Evolutionary conservation across 306 rosid genomes (phyloP).

Genomic region (Glycine soja): DNA sequence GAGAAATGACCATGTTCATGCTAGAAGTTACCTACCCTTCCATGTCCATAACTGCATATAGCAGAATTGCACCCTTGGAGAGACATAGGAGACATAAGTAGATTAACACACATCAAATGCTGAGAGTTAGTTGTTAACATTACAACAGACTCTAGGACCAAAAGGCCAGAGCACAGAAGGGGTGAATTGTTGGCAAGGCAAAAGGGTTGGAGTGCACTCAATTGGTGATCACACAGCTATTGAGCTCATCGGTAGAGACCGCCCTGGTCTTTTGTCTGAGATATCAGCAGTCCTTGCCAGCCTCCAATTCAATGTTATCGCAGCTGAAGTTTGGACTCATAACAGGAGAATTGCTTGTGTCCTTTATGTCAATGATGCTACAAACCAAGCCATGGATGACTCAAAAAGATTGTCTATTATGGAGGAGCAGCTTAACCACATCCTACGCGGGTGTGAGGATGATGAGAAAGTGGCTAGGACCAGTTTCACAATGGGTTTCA

Average conservation of each 20-base stretch:
- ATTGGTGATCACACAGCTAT: constrained; percentile 71
- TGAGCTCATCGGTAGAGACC: constrained; percentile 82
- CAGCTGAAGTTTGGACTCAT: constrained; percentile 94
- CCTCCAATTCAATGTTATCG: constrained; percentile 68
- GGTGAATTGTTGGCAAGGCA: constrained; percentile 62
- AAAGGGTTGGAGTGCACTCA: constrained; percentile 71
- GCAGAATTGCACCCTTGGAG: neutral
- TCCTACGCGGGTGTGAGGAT: constrained; percentile 65
- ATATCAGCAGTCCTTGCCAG: constrained; percentile 80
- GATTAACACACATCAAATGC: constrained; percentile 35
- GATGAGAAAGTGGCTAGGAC: constrained; percentile 69
- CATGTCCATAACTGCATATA: constrained; percentile 3
- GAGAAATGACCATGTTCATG: neutral
- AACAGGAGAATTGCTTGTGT: constrained; percentile 76
- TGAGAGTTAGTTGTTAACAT: constrained; percentile 52
- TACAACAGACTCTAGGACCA: constrained; percentile 83
- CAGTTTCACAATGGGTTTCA: constrained; percentile 73
- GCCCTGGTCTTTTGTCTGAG: constrained; percentile 86
- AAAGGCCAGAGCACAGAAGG: constrained; percentile 66
- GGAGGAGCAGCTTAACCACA: constrained; percentile 85
- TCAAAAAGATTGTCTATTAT: constrained; percentile 61
- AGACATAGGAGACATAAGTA: neutral
- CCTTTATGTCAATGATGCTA: constrained; percentile 68
- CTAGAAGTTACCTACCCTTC: neutral
- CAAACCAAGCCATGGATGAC: constrained; percentile 54